phyloP scores from a whole-genome alignment of 495 filamentous ascomycete genomes.

The Podospora sp. region DNA sequence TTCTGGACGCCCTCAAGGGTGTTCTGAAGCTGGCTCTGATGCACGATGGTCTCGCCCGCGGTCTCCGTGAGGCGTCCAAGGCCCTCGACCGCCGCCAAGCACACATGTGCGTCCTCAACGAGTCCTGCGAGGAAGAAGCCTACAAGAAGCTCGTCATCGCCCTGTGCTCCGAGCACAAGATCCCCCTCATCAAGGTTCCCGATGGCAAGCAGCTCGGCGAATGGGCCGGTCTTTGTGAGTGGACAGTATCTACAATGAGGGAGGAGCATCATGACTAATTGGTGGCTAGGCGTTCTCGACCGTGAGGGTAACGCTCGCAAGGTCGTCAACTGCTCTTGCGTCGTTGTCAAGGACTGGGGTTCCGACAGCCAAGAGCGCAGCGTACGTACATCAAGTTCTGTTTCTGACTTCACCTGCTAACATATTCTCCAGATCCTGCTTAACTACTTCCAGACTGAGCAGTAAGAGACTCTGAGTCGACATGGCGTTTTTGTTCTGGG shows the following conservation, averaged over 20 bases:
- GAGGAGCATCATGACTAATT: neutral
- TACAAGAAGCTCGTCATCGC: constrained; percentile 99
- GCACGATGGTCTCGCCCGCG: constrained; percentile 98
- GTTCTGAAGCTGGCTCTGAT: constrained; percentile 97
- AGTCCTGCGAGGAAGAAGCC: constrained; percentile 98
- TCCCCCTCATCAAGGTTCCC: constrained; percentile 98
- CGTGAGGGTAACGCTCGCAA: constrained; percentile 99
- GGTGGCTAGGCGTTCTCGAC: constrained; percentile 80
- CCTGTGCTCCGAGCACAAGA: constrained; percentile 97
- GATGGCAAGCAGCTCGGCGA: constrained; percentile 99
- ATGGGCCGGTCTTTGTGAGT: constrained; percentile 99
- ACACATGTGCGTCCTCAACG: constrained; percentile 99
- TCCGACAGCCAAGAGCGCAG: constrained; percentile 95
- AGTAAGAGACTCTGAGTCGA: constrained; percentile 42
- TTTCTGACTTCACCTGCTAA: neutral
- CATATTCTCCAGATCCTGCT: constrained; percentile 73
- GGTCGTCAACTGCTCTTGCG: constrained; percentile 99
- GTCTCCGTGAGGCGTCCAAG: constrained; percentile 96
- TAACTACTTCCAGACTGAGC: constrained; percentile 96
- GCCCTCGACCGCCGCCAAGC: constrained; percentile 96
- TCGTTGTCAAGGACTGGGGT: constrained; percentile 98
- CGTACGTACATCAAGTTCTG: neutral
- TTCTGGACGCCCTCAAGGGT: constrained; percentile 96
- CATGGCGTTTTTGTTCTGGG: constrained; percentile 25
- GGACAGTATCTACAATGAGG: constrained; percentile 1